These are phyloP conservation scores for Buddleja alternifolia DNA, from an alignment of 257 asterid genomes.

Conservation along the genomic window DNA sequence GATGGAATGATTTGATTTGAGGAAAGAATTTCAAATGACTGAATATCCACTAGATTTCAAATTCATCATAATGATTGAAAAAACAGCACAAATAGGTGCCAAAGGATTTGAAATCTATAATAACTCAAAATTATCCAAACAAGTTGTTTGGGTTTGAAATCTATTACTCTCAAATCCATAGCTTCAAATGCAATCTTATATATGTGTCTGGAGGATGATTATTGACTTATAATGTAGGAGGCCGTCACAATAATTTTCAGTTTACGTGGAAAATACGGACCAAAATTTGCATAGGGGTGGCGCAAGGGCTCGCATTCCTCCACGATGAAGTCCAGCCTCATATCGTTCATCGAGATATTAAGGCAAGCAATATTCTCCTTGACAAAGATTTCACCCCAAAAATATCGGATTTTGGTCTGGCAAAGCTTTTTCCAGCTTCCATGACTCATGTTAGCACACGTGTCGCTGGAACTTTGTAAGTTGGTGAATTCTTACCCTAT, in stretches of 20 bases:
- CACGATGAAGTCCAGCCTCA: slow-evolving; percentile 81
- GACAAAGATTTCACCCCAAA: slow-evolving; percentile 81
- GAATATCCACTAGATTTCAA: too few relatives aligned
- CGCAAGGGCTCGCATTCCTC: slow-evolving; percentile 79
- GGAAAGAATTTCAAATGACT: too few relatives aligned
- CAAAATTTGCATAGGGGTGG: slow-evolving; percentile 74
- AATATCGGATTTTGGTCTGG: slow-evolving; percentile 94
- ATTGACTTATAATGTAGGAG: slow-evolving; percentile 42
- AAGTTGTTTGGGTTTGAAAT: too few relatives aligned
- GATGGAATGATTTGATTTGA: too few relatives aligned
- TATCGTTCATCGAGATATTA: slow-evolving; percentile 87
- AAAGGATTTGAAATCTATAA: too few relatives aligned
- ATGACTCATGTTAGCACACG: slow-evolving; percentile 88
- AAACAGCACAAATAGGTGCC: too few relatives aligned
- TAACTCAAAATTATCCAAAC: too few relatives aligned
- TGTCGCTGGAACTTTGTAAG: slow-evolving; percentile 94
- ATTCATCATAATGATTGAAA: too few relatives aligned
- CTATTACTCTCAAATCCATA: too few relatives aligned
- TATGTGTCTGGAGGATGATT: slow-evolving; percentile 14
- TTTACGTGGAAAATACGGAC: slow-evolving; percentile 71
- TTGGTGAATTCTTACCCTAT: slow-evolving; percentile 13
- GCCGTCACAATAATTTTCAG: slow-evolving; percentile 35
- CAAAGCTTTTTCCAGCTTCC: slow-evolving; percentile 73
- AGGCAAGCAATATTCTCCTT: slow-evolving; percentile 84
- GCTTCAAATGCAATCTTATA: background rate